Evolutionary conservation across 2,329 filamentous ascomycete genomes (phyloP).

Genomic region (Clonostachys sp.): DNA sequence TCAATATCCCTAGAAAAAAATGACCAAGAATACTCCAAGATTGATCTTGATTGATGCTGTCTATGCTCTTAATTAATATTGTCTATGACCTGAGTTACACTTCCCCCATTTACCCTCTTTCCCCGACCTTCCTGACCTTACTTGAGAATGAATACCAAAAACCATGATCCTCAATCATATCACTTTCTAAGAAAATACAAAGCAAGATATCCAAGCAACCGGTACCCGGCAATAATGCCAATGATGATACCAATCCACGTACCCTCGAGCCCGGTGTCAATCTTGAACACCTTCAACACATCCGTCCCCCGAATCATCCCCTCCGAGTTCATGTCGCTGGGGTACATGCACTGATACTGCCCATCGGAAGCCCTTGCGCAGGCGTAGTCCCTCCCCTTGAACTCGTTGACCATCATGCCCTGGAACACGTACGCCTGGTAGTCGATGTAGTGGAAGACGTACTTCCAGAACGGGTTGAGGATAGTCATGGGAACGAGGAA

Average conservation of each 20-base stretch:
- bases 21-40: too few relatives aligned
- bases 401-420: slow-evolving; percentile 93
- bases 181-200: slow-evolving; percentile 1
- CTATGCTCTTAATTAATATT: too few relatives aligned
- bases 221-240: slow-evolving; percentile 69
- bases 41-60: too few relatives aligned
- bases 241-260: slow-evolving; percentile 74
- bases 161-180: too few relatives aligned
- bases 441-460: slow-evolving; percentile 85
- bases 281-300: slow-evolving; percentile 68
- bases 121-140: too few relatives aligned
- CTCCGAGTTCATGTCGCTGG: slow-evolving; percentile 52
- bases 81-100: too few relatives aligned
- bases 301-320: slow-evolving; percentile 69
- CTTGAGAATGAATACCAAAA: too few relatives aligned
- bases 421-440: slow-evolving; percentile 86
- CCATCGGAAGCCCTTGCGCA: slow-evolving; percentile 38
- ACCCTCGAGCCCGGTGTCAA: slow-evolving; percentile 64
- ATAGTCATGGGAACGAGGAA: slow-evolving; percentile 72
- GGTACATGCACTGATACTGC: slow-evolving; percentile 67
- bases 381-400: slow-evolving; percentile 57
- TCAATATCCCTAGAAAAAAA: too few relatives aligned
- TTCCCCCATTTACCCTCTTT: too few relatives aligned
- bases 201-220: slow-evolving; percentile 31
- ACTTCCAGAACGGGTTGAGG: slow-evolving; percentile 80